Percentiles rank a stretch among this genome's conserved stretches.
These are phyloP conservation scores for Gaeumannomyces tritici DNA, from an alignment of 2,329 filamentous ascomycete genomes.

Conservation along the genomic window DNA sequence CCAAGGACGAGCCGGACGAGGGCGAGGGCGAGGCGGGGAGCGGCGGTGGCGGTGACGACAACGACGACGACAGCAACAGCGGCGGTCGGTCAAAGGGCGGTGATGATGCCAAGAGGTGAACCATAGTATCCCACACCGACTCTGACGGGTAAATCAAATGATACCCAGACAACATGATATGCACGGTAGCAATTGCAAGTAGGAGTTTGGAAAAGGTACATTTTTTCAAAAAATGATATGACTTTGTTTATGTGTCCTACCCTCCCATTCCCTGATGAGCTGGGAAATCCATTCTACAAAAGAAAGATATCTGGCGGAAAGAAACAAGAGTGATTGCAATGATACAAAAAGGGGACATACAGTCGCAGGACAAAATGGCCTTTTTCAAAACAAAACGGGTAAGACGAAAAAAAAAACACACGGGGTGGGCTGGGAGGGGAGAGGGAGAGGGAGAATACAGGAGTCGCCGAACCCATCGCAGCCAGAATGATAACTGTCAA, in stretches of 20 bases:
- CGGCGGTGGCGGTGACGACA: not conserved
- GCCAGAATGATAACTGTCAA: too few species aligned
- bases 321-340: not conserved
- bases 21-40: constrained; percentile 13
- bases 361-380: not conserved
- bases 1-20: constrained; percentile 33
- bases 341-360: constrained; percentile 1
- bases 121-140: not conserved
- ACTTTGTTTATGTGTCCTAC: constrained; percentile 5
- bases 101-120: not conserved
- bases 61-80: not conserved
- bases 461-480: not conserved
- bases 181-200: too few species aligned
- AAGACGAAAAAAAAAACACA: too few species aligned
- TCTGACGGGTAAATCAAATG: not conserved
- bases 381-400: not conserved
- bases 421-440: not conserved
- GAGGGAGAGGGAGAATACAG: not conserved
- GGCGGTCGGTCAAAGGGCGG: not conserved
- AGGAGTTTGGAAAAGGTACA: too few species aligned
- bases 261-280: constrained; percentile 4
- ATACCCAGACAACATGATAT: not conserved
- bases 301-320: constrained; percentile 5
- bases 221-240: constrained; percentile 1
- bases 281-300: constrained; percentile 9